phyloP scores from a whole-genome alignment of 2,329 filamentous ascomycete species.

The Talaromyces sp. region DNA sequence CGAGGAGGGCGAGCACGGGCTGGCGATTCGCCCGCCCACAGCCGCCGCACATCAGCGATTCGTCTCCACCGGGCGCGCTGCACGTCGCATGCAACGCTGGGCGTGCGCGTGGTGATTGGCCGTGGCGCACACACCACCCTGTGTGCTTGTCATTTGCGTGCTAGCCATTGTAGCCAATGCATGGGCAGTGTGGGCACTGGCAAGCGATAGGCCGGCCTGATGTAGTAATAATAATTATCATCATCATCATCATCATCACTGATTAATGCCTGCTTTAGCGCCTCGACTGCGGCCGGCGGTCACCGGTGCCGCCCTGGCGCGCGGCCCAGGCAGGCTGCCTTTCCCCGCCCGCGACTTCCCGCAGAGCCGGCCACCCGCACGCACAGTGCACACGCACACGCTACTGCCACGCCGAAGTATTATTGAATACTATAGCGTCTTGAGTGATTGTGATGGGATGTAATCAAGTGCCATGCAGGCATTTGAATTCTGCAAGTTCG shows the following conservation, averaged over 20 bases:
- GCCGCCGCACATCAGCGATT: constrained; percentile 5
- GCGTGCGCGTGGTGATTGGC: background rate
- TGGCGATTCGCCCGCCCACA: background rate
- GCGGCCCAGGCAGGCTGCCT: background rate
- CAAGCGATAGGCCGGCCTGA: no score
- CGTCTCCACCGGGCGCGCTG: background rate
- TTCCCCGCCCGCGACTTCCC: background rate
- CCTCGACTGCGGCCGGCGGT: background rate
- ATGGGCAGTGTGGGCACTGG: no score
- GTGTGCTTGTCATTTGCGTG: background rate
- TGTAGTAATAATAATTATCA: no score
- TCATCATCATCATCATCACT: no score
- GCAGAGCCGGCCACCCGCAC: background rate
- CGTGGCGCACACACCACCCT: background rate
- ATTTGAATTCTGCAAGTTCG: no score
- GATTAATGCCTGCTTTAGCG: background rate
- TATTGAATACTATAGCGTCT: no score
- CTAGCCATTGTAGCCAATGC: background rate
- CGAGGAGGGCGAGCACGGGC: background rate
- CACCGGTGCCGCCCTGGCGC: constrained; percentile 1
- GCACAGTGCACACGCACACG: no score
- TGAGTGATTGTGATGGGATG: no score
- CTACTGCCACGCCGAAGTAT: no score
- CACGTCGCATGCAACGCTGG: background rate
- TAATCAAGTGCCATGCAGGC: no score